These are phyloP conservation scores for Dryadomyces quercus-mongolicae DNA, from an alignment of 2,329 filamentous ascomycete genomes.

Conservation along the genomic window DNA sequence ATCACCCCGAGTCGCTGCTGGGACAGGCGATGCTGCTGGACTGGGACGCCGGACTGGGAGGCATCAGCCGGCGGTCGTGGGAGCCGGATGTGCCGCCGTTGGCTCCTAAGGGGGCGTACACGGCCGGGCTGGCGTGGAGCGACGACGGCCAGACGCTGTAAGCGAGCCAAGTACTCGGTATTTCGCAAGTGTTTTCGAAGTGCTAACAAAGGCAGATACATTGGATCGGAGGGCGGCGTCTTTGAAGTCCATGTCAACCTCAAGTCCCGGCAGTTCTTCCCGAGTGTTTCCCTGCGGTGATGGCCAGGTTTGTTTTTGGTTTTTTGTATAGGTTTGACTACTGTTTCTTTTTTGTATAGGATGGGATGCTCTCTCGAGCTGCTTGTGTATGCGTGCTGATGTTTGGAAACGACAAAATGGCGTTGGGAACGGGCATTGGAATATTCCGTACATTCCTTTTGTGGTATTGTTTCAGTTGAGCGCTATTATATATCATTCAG, in stretches of 20 bases:
- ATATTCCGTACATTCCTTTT: too few relatives aligned
- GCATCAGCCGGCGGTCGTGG: neutral
- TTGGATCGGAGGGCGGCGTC: constrained; percentile 59
- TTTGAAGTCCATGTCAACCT: constrained; percentile 62
- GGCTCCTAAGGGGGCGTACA: constrained; percentile 21
- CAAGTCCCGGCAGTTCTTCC: constrained; percentile 45
- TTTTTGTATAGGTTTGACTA: neutral
- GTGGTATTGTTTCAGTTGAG: too few relatives aligned
- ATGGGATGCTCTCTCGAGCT: neutral
- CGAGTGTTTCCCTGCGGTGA: constrained; percentile 42
- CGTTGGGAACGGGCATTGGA: too few relatives aligned
- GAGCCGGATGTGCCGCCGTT: constrained; percentile 10
- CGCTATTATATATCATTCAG: neutral
- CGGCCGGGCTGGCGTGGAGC: constrained; percentile 50
- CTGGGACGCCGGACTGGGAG: constrained; percentile 14
- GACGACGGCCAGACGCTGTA: constrained; percentile 47
- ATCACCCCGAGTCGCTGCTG: constrained; percentile 16
- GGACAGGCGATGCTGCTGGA: constrained; percentile 22
- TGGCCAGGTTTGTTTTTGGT: too few relatives aligned
- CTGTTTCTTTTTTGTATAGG: neutral
- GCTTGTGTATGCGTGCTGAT: too few relatives aligned
- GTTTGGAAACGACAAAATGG: too few relatives aligned
- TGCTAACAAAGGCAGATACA: constrained; percentile 32
- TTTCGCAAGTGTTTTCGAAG: neutral
- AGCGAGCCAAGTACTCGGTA: constrained; percentile 19